phyloP scores from a whole-genome alignment of 2,329 filamentous ascomycete genomes.

The Sporothrix mexicana region DNA sequence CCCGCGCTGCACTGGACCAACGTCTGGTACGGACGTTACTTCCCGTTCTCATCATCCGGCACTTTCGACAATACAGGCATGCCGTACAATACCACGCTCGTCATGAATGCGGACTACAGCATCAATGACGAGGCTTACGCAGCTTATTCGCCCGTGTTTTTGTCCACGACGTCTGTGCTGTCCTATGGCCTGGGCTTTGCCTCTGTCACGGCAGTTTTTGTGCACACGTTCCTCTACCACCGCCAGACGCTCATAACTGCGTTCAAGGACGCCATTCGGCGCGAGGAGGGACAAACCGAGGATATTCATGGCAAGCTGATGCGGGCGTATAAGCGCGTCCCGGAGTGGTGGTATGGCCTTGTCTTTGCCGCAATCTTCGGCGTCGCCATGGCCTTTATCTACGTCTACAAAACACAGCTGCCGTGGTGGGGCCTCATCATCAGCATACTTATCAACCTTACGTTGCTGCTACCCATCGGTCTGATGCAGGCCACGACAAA shows the following conservation, averaged over 20 bases:
- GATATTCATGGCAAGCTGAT: neutral
- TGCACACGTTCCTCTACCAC: neutral
- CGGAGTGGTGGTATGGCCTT: neutral
- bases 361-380: neutral
- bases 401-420: neutral
- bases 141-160: neutral
- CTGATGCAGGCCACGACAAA: neutral
- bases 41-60: neutral
- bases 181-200: neutral
- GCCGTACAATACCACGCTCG: neutral
- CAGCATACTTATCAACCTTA: neutral
- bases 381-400: neutral
- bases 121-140: neutral
- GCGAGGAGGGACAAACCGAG: neutral
- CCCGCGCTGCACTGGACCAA: neutral
- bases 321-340: neutral
- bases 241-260: neutral
- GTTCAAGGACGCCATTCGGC: neutral
- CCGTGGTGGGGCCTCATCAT: constrained; percentile 4
- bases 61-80: neutral
- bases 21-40: neutral
- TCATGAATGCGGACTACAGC: constrained; percentile 1
- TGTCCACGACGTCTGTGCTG: neutral
- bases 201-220: neutral
- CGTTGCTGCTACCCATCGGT: neutral